A percentile compares a stretch with the other conserved stretches of the same genome.
These are phyloP conservation scores for Chrysanthemum makinoi DNA, from an alignment of 129 eudicot genomes.

Conservation along the genomic window DNA sequence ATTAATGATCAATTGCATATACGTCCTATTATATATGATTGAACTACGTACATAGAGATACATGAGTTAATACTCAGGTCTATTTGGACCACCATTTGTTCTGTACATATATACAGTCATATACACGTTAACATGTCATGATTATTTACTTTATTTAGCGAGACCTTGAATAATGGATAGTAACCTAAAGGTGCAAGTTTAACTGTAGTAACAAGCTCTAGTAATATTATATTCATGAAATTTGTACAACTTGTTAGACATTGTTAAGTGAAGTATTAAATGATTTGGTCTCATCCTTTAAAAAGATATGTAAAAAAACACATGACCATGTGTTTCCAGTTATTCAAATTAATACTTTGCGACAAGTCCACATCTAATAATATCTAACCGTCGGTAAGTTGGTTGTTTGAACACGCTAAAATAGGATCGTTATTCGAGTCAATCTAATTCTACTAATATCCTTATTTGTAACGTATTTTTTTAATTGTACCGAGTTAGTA, in stretches of 20 bases:
- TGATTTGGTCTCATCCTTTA: neutral
- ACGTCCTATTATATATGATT: too few relatives aligned
- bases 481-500: too few relatives aligned
- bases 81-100: neutral
- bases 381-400: neutral
- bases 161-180: neutral
- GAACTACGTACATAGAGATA: too few relatives aligned
- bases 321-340: neutral
- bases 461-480: too few relatives aligned
- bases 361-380: neutral
- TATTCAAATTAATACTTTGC: neutral
- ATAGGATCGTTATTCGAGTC: too few relatives aligned
- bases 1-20: too few relatives aligned
- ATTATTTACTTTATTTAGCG: neutral
- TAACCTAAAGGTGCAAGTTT: slow-evolving; percentile 1
- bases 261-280: neutral
- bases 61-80: neutral
- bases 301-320: neutral
- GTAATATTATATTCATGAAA: neutral
- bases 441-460: too few relatives aligned
- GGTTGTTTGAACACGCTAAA: neutral
- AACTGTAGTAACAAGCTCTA: neutral
- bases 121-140: neutral
- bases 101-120: neutral
- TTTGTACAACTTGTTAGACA: slow-evolving; percentile 1